Base-by-base conservation (phyloP, 164 flowering plant species). In the Chloranthus sessilifolius region DNA sequence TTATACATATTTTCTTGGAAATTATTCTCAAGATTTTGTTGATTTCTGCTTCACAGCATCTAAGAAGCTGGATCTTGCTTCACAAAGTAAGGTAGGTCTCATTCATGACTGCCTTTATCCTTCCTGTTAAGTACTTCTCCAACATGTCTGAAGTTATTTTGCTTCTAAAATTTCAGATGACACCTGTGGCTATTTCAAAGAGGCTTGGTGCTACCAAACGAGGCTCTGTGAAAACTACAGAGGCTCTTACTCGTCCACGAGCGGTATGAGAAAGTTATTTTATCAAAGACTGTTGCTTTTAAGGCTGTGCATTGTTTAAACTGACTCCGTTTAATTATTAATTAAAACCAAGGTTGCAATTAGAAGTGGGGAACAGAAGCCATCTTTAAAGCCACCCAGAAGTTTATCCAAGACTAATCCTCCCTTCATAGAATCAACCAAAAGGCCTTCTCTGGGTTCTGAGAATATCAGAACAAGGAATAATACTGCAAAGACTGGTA, bases 351-450 rank as follows among this genome's bases (percentile, higher is more conserved):
- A 69, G 71, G 61, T 62, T 48, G 51, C 35, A 43, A 50, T 56
- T 49, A 62, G 53, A 61, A 70, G 41, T 31, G 68, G 74, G 45
- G 74, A 45, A 27, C 47, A 52, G 11, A 70, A 45, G 38, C 27
- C 65, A 10, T 56, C 59, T 44, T 54, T 66, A 16, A 81, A 67
- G 71, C 76, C 74, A 47, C 78, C 87, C 16, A 78, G 65, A 58
- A 56, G 55, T 47, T 35, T 58, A 10, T 63, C 65, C 46, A 72
- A 52, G 53, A 51, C 42, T 21, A 60, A 42, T 42, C 52, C 74
- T 20, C 53, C 60, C 44, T 47, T 77, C 33, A 17, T 74, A 53
- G 41, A 67, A 63, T 49, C 72, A 47, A 55, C 76, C 20, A 88
- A 81, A 65, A 74, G 79, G 66, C 63, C 59, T 37, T 68, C 83